Evolutionary conservation across 139 green algal genomes (phyloP).

Genomic region (Auxenochlorella protothecoides): DNA sequence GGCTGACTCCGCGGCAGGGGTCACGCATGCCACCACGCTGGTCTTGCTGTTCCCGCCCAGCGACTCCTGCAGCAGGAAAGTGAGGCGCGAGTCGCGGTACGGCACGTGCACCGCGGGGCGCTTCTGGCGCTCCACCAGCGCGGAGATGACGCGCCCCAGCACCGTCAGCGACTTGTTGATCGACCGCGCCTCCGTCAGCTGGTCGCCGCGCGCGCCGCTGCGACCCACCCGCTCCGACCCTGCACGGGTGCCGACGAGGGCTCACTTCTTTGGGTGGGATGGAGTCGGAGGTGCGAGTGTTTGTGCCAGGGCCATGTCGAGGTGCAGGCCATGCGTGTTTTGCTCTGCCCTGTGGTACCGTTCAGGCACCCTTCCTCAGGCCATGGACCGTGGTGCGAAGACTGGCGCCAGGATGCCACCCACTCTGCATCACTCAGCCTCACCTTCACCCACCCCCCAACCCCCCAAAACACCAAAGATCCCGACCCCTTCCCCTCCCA

Average conservation of each 20-base stretch:
- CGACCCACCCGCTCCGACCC: constrained; percentile 69
- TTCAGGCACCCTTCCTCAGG: neutral
- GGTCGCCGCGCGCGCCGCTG: constrained; percentile 58
- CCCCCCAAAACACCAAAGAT: neutral
- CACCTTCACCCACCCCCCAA: too few relatives aligned
- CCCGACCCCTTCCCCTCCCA: too few relatives aligned
- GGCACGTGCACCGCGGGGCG: constrained; percentile 65
- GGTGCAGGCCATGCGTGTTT: too few relatives aligned
- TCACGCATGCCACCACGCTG: constrained; percentile 84
- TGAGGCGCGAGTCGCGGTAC: constrained; percentile 93
- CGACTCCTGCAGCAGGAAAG: constrained; percentile 93
- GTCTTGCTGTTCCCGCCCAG: constrained; percentile 92
- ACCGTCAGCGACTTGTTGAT: constrained; percentile 94
- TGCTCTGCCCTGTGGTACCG: neutral
- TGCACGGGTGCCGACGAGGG: neutral
- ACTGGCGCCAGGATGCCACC: too few relatives aligned
- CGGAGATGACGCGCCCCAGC: constrained; percentile 85
- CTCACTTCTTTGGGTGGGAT: too few relatives aligned
- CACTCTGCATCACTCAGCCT: neutral
- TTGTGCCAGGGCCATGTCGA: too few relatives aligned
- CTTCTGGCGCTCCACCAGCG: constrained; percentile 53
- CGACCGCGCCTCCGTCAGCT: constrained; percentile 80
- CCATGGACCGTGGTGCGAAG: too few relatives aligned
- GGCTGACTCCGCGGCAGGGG: constrained; percentile 39
- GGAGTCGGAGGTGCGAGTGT: too few relatives aligned